Base-by-base conservation (phyloP, 495 filamentous ascomycete species). In the Neurospora sp. region DNA sequence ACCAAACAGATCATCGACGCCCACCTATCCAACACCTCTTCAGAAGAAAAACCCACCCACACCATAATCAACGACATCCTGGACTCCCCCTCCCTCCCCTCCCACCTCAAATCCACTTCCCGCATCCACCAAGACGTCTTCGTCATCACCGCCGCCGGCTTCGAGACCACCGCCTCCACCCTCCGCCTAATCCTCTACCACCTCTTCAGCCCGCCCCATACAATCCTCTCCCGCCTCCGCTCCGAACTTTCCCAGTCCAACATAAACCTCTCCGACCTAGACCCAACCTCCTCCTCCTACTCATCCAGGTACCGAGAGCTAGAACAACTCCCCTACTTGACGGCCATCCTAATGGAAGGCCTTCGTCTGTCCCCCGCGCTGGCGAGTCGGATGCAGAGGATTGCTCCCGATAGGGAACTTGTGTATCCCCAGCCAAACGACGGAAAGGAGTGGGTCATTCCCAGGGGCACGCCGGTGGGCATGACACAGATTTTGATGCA, bases 361-460 rank as follows among this genome's bases (percentile, higher is more conserved):
- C 65, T 84, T 31, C 78, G 82, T 71, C 38, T 81, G 8, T 77
- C 75, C n/a, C 77, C 80, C 5, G 83, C 76, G 1, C 74, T 83
- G 10, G 78, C 75, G 38, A 80, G 82, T 0, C 76, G 83, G 1
- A 74, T 82, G 8, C 77, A 78, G 10, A 80, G 84, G 16, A 78
- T 84, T 37, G 75, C 78, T 0, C 82, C 82, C 0, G 75, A 82
- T 53, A 71, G 74, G 27, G 78, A 79, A 12, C 78, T 86, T 12
- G 45, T 78, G 1, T 85, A 84, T 74, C 27, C 27, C 27, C 27
- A 27, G 2, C 41, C 41, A 8, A n/a, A 18, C 41, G 16, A 44
- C 41, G 41, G 16, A 9, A 53, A 12, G 20, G 74, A 84, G 10
- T 87, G 85, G 84, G 72, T 74, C 4, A 87, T 88, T 65, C 86